A percentile compares a stretch with the other conserved stretches of the same genome.
These are phyloP conservation scores for Orbilia quercus DNA, from an alignment of 2,329 filamentous ascomycete species.

Conservation along the genomic window DNA sequence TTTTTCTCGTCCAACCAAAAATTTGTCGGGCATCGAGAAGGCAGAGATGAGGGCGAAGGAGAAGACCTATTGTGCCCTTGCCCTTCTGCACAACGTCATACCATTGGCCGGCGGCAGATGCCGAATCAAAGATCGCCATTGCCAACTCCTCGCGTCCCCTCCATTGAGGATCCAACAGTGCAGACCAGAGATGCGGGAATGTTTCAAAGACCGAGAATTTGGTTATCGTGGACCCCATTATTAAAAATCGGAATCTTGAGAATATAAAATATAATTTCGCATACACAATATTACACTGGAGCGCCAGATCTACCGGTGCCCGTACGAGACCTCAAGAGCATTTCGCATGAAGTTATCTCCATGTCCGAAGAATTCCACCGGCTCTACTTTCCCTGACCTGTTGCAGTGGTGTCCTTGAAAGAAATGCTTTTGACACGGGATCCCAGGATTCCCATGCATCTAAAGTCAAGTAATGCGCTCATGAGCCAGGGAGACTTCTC, in stretches of 20 bases:
- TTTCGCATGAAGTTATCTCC: constrained; percentile 21
- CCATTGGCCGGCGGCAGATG: constrained; percentile 32
- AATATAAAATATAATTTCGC: background rate
- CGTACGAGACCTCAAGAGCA: background rate
- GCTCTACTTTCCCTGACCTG: constrained; percentile 9
- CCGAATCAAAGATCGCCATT: constrained; percentile 6
- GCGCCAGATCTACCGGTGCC: too few species aligned
- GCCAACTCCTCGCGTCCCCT: constrained; percentile 9
- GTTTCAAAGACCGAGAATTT: constrained; percentile 16
- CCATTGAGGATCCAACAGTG: background rate
- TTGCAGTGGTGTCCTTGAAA: constrained; percentile 19
- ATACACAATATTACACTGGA: background rate
- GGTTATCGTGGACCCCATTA: background rate
- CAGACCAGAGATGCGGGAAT: constrained; percentile 10
- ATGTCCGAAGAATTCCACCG: constrained; percentile 28
- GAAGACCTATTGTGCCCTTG: constrained; percentile 31
- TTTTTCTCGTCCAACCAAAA: constrained; percentile 32
- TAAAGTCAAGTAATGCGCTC: constrained; percentile 24
- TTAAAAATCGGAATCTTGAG: background rate
- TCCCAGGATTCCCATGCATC: constrained; percentile 18
- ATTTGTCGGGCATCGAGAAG: constrained; percentile 30
- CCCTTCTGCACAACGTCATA: constrained; percentile 31
- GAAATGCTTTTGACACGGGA: constrained; percentile 20
- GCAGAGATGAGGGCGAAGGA: constrained; percentile 32
- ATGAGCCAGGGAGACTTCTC: constrained; percentile 18